Evolutionary conservation across 1,139 yeast genomes (phyloP).

Genomic region (Debaryomyces subglobosus): DNA sequence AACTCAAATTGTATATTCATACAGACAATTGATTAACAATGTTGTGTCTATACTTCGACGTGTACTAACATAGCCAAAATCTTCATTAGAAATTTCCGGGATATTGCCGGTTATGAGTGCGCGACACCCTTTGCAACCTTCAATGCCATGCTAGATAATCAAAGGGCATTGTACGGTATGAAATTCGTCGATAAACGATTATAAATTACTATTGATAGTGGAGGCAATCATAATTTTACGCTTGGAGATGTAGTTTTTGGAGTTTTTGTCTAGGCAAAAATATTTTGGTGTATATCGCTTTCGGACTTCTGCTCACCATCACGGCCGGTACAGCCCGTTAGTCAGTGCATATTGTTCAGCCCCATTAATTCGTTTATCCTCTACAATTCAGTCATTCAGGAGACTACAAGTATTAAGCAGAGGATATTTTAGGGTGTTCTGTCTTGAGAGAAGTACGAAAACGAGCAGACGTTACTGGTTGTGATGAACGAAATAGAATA

Average conservation of each 20-base stretch:
- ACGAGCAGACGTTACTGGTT: too few relatives aligned
- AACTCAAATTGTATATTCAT: not conserved
- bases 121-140: slow-evolving; percentile 8
- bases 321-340: not conserved
- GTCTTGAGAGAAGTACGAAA: too few relatives aligned
- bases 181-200: not conserved
- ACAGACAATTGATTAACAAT: slow-evolving; percentile 5
- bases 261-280: not conserved
- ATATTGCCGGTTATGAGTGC: slow-evolving; percentile 4
- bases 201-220: not conserved
- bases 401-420: too few relatives aligned
- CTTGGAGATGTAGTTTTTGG: not conserved
- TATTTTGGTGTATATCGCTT: not conserved
- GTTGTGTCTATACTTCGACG: not conserved
- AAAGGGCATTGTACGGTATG: not conserved
- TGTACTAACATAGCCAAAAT: slow-evolving; percentile 8
- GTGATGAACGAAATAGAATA: too few relatives aligned
- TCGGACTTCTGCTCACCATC: not conserved
- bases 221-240: not conserved
- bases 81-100: slow-evolving; percentile 2
- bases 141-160: slow-evolving; percentile 1
- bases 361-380: not conserved
- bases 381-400: not conserved
- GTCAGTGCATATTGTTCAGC: not conserved
- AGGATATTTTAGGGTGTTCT: too few relatives aligned